Evolutionary conservation across 306 rosid species (phyloP).

Genomic region (Cucurbita maxima): DNA sequence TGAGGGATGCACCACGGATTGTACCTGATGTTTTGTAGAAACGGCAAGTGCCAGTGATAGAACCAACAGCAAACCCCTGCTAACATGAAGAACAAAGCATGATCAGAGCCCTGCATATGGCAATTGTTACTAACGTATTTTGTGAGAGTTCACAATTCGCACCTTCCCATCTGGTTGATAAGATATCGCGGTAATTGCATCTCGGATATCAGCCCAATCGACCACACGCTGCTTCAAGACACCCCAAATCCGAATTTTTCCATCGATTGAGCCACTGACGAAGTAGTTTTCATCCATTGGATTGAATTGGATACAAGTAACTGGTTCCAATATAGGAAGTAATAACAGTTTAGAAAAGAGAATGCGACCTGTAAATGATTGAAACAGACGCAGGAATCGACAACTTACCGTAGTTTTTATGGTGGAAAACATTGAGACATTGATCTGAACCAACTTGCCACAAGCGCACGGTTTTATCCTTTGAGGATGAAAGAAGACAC

Average conservation of each 20-base stretch:
- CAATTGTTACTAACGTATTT: neutral
- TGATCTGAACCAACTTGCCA: slow-evolving; percentile 53
- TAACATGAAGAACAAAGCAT: slow-evolving; percentile 4
- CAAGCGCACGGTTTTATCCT: slow-evolving; percentile 72
- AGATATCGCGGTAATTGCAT: slow-evolving; percentile 68
- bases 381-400: neutral
- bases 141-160: slow-evolving; percentile 8
- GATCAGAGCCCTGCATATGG: slow-evolving; percentile 4
- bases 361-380: neutral
- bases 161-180: slow-evolving; percentile 72
- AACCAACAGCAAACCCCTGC: slow-evolving; percentile 76
- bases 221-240: slow-evolving; percentile 53
- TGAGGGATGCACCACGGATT: neutral
- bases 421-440: slow-evolving; percentile 46
- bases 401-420: slow-evolving; percentile 59
- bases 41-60: slow-evolving; percentile 55
- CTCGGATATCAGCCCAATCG: slow-evolving; percentile 72
- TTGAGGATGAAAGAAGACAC: slow-evolving; percentile 84
- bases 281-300: slow-evolving; percentile 61
- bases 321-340: slow-evolving; percentile 25
- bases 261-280: slow-evolving; percentile 83
- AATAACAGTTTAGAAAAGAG: neutral
- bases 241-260: slow-evolving; percentile 87
- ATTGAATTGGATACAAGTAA: slow-evolving; percentile 83
- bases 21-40: slow-evolving; percentile 63